Evolutionary conservation across 306 rosid genomes (phyloP), one percentile per base, ranked within the genome.

Genomic region (Prunus padus): DNA sequence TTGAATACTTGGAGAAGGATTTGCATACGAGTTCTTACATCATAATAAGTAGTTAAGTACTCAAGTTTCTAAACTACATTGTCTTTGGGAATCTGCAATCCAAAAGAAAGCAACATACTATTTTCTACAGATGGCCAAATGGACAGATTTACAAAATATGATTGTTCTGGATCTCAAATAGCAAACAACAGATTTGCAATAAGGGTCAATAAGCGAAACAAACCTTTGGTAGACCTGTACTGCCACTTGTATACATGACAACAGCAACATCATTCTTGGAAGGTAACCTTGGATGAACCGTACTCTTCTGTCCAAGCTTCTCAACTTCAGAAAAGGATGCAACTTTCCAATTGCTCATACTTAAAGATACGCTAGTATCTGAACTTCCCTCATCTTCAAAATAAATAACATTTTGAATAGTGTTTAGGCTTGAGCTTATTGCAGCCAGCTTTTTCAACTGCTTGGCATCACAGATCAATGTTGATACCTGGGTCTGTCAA

Each of bases 171-270:
- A 49, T 56, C 57, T 73, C 45, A 64, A 26, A 77, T 66, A 81
- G 80, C 23, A 77, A 79, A 76, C 25, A 73, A 60, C 19, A 16
- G n/a, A 71, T 67, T 50, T 40, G 73, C 67, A 70, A 49, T 73
- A 20, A 54, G 23, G 12, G 47, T 72, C 55, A 68, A 72, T 55
- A 37, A 69, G 59, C 54, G 77, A 71, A 80, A 80, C 85, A 59
- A 81, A 94, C 97, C 97, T 94, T 94, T 67, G 98, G 98, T 65
- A 91, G 83, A 78, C 95, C 97, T 49, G 97, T 88, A 73, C 98
- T 94, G 57, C 98, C 98, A 72, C 98, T 94, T 50, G 98, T 94
- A 72, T 94, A 94, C 98, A 94, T 94, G 71, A 92, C 68, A 72
- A 94, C 93, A 65, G 94, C 98, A 62, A 88, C 62, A 65, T 64